These are phyloP conservation scores for Sclerotinia nivalis DNA, from an alignment of 2,329 filamentous ascomycete species.

Conservation along the genomic window DNA sequence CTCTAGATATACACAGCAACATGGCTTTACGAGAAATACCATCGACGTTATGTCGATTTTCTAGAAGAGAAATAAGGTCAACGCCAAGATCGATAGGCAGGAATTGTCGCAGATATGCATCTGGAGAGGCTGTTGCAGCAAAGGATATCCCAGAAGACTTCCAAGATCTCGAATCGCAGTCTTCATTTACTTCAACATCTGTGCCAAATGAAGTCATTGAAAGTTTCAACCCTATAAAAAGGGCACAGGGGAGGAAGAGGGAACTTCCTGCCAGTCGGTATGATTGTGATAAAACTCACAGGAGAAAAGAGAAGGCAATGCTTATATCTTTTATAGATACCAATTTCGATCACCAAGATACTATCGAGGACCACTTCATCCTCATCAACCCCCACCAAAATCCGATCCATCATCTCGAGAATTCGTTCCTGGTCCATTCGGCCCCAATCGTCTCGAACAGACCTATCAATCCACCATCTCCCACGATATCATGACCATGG, in stretches of 20 bases:
- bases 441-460: conserved; percentile 80
- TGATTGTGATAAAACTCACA: conserved; percentile 16
- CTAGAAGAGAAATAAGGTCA: conserved; percentile 32
- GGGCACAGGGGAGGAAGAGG: conserved; percentile 44
- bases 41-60: conserved; percentile 36
- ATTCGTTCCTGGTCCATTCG: conserved; percentile 90
- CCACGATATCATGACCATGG: conserved; percentile 82
- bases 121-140: conserved; percentile 33
- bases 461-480: conserved; percentile 87
- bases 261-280: conserved; percentile 46
- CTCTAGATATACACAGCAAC: conserved; percentile 19
- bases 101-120: conserved; percentile 37
- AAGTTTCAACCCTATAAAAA: conserved; percentile 51
- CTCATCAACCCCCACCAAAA: conserved; percentile 82
- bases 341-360: conserved; percentile 94
- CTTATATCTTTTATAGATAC: conserved; percentile 61
- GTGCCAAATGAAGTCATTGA: conserved; percentile 43
- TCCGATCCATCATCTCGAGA: conserved; percentile 86
- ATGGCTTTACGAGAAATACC: conserved; percentile 42
- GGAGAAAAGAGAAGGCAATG: background rate
- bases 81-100: conserved; percentile 15
- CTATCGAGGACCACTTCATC: conserved; percentile 89
- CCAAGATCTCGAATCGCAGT: conserved; percentile 49
- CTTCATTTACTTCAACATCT: conserved; percentile 45
- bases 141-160: conserved; percentile 36